phyloP scores from a whole-genome alignment of 345 rosid species.

The Syzygium aromaticum region DNA sequence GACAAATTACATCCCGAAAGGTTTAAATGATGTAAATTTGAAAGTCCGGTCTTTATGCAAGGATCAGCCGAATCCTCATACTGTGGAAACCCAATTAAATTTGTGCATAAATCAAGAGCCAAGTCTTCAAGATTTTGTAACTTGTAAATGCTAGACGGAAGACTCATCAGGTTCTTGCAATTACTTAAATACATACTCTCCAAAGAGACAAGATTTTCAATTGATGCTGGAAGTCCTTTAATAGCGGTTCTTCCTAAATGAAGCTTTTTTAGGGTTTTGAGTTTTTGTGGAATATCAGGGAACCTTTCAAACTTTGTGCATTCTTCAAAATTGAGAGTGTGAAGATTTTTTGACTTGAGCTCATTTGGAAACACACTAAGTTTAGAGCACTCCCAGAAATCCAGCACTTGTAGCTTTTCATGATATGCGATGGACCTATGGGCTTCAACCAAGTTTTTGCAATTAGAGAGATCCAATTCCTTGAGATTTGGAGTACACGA shows the following conservation, averaged over 20 bases:
- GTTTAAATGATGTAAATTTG: fast-evolving
- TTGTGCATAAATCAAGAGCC: background rate
- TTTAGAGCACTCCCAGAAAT: background rate
- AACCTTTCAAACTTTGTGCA: background rate
- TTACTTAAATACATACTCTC: background rate
- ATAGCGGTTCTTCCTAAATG: background rate
- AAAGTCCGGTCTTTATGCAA: background rate
- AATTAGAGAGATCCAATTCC: background rate
- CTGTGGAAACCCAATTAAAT: background rate
- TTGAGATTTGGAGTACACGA: background rate
- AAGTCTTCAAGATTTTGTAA: background rate
- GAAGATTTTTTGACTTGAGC: background rate
- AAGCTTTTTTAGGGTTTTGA: background rate
- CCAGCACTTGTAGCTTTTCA: background rate
- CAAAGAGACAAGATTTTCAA: background rate
- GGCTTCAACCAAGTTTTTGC: background rate
- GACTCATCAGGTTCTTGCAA: background rate
- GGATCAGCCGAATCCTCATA: background rate
- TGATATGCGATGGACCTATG: background rate
- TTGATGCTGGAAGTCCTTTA: background rate
- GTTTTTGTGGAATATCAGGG: background rate
- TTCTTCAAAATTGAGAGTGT: fast-evolving
- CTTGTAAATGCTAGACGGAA: background rate
- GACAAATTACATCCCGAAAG: background rate
- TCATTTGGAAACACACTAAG: background rate